Evolutionary conservation across 1,284 basidiomycete genomes (phyloP), one percentile per base, ranked within the genome.

Genomic region (Trichosporon sp.): DNA sequence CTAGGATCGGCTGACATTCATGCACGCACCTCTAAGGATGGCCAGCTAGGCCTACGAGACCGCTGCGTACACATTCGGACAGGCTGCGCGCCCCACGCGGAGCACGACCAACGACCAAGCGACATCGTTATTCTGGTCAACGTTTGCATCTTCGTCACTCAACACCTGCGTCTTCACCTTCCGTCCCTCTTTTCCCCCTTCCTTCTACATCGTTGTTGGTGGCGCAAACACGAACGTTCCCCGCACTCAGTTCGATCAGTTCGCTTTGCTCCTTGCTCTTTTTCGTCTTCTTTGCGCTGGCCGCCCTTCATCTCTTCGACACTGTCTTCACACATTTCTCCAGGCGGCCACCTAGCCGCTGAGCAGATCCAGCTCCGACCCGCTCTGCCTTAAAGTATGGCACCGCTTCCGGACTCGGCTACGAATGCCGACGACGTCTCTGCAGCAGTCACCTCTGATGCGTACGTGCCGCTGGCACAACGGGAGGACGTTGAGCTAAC

Each of bases 141-240:
- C 34, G n/a, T 11, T 52, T 27, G 13, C 4, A 9, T 54, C 49
- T 23, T 27, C 36, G 16, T 37, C 36, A 37, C 23, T 29, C 25
- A 14, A 16, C n/a, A n/a, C 13, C 27, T 29, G 11, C 25, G 29
- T 54, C 49, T 29, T 16, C 21, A 29, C 29, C 14, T 27, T 31
- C n/a, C 21, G 25, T 54, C 46, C 23, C 25, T 52, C 46, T 14
- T 52, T 52, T 7, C 49, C n/a, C n/a, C n/a, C 14, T 54, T 54
- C 31, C 46, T 27, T 16, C 46, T 10, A 16, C 14, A 29, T 54
- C 40, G 40, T 54, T 31, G 49, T 16, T 29, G 49, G 49, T 54
- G 49, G 31, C 49, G 49, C 49, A 54, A 25, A 54, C 49, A 54
- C 49, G 49, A 29, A 54, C 49, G 25, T 54, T 54, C 49, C 49